These are phyloP conservation scores for Capronia americana DNA, from an alignment of 2,329 filamentous ascomycete species.

Conservation along the genomic window DNA sequence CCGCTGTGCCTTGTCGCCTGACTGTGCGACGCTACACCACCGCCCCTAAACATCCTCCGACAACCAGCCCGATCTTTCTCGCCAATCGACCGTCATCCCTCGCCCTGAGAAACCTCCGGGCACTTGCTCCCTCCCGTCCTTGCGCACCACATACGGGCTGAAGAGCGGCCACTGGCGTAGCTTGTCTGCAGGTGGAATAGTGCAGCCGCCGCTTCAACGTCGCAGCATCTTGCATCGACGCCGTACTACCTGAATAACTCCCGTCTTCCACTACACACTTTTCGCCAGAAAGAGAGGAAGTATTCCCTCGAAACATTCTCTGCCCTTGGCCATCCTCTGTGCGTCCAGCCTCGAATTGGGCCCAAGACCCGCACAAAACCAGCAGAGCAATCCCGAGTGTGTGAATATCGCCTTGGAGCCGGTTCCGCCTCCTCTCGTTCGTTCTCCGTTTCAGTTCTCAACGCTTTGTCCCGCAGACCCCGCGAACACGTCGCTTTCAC, in stretches of 20 bases:
- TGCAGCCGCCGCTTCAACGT: constrained; percentile 13
- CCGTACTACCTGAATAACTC: not conserved
- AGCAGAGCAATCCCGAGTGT: not conserved
- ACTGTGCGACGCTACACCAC: constrained; percentile 22
- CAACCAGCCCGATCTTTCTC: constrained; percentile 1
- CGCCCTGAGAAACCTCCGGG: constrained; percentile 12
- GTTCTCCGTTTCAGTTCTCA: not conserved
- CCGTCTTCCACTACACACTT: not conserved
- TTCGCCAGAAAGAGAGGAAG: not conserved
- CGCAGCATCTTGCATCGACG: not conserved
- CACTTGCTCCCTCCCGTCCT: constrained; percentile 3
- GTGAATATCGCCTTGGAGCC: constrained; percentile 8
- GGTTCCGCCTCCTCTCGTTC: constrained; percentile 13
- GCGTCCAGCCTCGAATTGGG: not conserved
- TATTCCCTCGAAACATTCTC: not conserved
- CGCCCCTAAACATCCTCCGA: constrained; percentile 13
- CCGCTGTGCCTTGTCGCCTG: constrained; percentile 1
- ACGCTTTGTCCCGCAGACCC: not conserved
- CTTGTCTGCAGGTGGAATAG: not conserved
- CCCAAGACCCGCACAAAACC: not conserved
- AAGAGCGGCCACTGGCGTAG: not conserved
- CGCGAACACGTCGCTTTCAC: constrained; percentile 25
- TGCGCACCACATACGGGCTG: not conserved
- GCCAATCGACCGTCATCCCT: not conserved
- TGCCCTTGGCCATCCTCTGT: constrained; percentile 4